Base-by-base conservation (phyloP, 257 asterid species). In the Solanum appendiculatum region DNA sequence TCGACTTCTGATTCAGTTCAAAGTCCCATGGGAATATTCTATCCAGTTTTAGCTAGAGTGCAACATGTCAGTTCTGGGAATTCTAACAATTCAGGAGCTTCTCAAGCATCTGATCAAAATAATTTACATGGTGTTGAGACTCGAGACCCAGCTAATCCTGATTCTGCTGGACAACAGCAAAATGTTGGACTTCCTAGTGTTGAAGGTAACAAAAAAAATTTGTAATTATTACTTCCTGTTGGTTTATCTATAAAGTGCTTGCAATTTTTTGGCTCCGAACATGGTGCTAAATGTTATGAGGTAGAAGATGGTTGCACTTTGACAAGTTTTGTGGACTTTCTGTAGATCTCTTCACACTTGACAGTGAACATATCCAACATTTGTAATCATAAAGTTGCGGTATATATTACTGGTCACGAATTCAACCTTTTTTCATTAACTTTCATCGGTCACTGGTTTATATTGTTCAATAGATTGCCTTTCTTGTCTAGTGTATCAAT, bases 1-100 rank as follows among this genome's bases (percentile, higher is more conserved):
- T 75, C 87, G 63, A 25, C 90, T 88, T 85, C 95, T 5, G 98
- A 95, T 85, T 88, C 94, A 34, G 46, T 98, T 46, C 98, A 92
- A 87, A 90, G 97, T 89, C 86, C 97, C 54, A 75, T 95, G 84
- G 99, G 97, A 87, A 89, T 94, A 89, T 83, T 95, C 46, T 92
- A 91, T 89, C 98, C 99, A 23, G 92, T 94, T 90, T 84, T 97
- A 91, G 94, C 98, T 33, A 93, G 98, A 90, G 93, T 94, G 74
- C 98, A 94, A 86, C 94, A 91, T 74, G 86, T 89, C 51, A 84
- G 91, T 84, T 60, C 92, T 4, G 92, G 91, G 89, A 92, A 84
- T 86, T 83, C 90, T 20, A 89, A 82, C 89, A 91, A 87, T 78
- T 37, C 89, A 18, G 87, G 90, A 91, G 86, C 94, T 78, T 88